These are phyloP conservation scores for Carnegiea gigantea DNA, from an alignment of 179 eudicot species.

Conservation along the genomic window DNA sequence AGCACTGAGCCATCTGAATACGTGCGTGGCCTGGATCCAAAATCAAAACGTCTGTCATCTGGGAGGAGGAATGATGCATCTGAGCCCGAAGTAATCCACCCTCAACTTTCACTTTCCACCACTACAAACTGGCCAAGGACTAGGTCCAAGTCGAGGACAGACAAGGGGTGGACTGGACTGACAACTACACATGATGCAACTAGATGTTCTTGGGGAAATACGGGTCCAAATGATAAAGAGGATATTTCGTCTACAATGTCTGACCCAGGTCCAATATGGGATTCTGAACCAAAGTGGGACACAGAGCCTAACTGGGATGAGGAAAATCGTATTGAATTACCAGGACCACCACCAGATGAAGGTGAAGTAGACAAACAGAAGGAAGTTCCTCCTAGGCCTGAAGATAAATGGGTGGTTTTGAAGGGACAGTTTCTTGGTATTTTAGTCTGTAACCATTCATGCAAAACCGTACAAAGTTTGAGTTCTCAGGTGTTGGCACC, in stretches of 20 bases:
- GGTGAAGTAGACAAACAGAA: conserved; percentile 41
- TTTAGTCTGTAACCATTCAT: conserved; percentile 90
- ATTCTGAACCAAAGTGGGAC: conserved; percentile 98
- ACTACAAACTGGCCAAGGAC: conserved; percentile 97
- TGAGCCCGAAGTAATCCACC: conserved; percentile 95
- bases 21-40: conserved; percentile 88
- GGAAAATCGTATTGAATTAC: conserved; percentile 86
- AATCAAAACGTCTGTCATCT: conserved; percentile 76
- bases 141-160: conserved; percentile 82
- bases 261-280: conserved; percentile 99
- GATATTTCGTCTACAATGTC: conserved; percentile 97
- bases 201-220: conserved; percentile 75
- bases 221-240: conserved; percentile 74
- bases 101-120: conserved; percentile 69
- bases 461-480: conserved; percentile 94
- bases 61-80: conserved; percentile 65
- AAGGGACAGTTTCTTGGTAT: conserved; percentile 89
- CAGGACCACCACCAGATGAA: conserved; percentile 64
- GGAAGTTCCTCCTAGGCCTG: conserved; percentile 43
- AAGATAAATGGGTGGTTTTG: conserved; percentile 64
- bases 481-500: conserved; percentile 97
- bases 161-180: conserved; percentile 76
- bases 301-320: conserved; percentile 76
- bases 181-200: conserved; percentile 65
- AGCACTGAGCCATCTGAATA: conserved; percentile 93